These are phyloP conservation scores for Wickerhamiella spandovensis DNA, from an alignment of 805 yeast species.

Conservation along the genomic window DNA sequence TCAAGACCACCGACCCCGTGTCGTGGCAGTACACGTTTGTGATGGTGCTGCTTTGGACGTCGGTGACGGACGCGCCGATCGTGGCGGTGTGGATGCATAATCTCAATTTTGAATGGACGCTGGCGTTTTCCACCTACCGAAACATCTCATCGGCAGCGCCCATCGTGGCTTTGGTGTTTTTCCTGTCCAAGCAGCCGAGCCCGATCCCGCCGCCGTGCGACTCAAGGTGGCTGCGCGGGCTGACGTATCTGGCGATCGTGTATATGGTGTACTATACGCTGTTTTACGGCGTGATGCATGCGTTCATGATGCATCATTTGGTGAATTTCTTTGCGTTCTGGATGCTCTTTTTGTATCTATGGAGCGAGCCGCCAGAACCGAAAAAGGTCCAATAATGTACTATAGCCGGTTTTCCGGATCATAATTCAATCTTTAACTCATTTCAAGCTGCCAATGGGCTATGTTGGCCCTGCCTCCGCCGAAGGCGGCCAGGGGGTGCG, in stretches of 20 bases:
- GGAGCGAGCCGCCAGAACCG: not conserved
- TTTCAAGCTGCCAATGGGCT: too few relatives aligned
- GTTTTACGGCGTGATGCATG: slow-evolving; percentile 63
- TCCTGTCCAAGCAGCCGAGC: slow-evolving; percentile 31
- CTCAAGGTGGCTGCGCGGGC: slow-evolving; percentile 20
- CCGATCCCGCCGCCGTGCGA: slow-evolving; percentile 24
- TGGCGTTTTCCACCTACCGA: slow-evolving; percentile 73
- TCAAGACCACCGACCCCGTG: slow-evolving; percentile 1
- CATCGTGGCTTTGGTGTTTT: slow-evolving; percentile 39
- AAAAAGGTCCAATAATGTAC: not conserved
- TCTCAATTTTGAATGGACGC: slow-evolving; percentile 59
- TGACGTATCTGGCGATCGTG: slow-evolving; percentile 25
- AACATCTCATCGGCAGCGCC: slow-evolving; percentile 64
- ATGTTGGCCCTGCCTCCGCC: too few relatives aligned
- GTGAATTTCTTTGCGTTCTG: slow-evolving; percentile 34
- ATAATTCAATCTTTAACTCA: not conserved
- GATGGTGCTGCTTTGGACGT: slow-evolving; percentile 55
- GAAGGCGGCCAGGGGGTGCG: too few relatives aligned
- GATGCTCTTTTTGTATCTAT: slow-evolving; percentile 7
- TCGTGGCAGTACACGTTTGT: slow-evolving; percentile 29
- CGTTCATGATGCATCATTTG: slow-evolving; percentile 68
- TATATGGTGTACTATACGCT: slow-evolving; percentile 49
- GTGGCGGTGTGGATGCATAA: slow-evolving; percentile 67
- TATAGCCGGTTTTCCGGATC: not conserved
- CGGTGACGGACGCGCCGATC: slow-evolving; percentile 68